phyloP scores from a whole-genome alignment of 495 filamentous ascomycete genomes.

The Neurospora sp. region DNA sequence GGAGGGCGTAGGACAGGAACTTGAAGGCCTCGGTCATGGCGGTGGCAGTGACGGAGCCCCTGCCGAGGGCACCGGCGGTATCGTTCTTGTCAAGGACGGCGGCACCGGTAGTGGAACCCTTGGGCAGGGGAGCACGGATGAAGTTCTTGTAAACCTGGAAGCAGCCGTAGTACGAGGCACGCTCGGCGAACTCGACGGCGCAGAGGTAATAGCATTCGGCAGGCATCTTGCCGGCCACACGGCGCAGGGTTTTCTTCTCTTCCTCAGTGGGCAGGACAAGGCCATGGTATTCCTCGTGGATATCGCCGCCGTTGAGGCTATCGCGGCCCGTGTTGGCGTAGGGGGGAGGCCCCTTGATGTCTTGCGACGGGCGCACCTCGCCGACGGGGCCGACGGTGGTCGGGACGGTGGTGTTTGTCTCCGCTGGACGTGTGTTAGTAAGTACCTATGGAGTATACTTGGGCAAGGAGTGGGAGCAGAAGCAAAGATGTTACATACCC shows the following conservation, averaged over 20 bases:
- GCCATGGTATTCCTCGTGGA: constrained; percentile 26
- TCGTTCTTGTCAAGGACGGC: constrained; percentile 39
- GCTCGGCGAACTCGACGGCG: constrained; percentile 48
- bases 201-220: constrained; percentile 40
- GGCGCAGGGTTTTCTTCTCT: constrained; percentile 41
- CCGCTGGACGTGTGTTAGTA: neutral
- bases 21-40: constrained; percentile 46
- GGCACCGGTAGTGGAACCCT: constrained; percentile 49
- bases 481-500: neutral
- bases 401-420: neutral
- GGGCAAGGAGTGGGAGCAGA: no score
- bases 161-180: constrained; percentile 49
- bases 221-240: constrained; percentile 41
- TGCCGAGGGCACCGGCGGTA: constrained; percentile 49
- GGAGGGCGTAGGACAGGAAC: constrained; percentile 49
- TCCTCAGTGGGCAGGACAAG: constrained; percentile 42
- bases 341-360: neutral
- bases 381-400: neutral
- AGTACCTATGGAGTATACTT: no score
- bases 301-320: constrained; percentile 8
- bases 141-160: constrained; percentile 52
- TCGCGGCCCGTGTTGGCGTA: constrained; percentile 1
- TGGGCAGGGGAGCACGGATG: constrained; percentile 41
- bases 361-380: constrained; percentile 1
- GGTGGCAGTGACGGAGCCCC: constrained; percentile 47